phyloP scores from a whole-genome alignment of 2,329 filamentous ascomycete genomes.

The Exophiala phaeomuriformis region DNA sequence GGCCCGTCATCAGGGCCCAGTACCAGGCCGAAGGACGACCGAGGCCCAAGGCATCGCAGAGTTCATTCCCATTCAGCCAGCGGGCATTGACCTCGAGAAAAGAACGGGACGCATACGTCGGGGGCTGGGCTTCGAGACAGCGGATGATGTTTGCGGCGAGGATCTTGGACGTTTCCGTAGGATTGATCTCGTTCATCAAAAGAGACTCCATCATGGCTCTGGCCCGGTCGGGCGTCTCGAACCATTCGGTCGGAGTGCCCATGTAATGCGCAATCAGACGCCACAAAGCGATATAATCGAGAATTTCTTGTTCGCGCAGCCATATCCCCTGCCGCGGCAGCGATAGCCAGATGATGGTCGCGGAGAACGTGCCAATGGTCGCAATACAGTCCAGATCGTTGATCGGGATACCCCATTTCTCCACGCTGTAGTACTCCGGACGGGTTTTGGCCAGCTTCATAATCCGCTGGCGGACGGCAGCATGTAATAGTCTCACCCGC shows the following conservation, averaged over 20 bases:
- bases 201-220: slow-evolving; percentile 61
- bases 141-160: slow-evolving; percentile 70
- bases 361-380: slow-evolving; percentile 64
- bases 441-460: slow-evolving; percentile 49
- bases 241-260: slow-evolving; percentile 58
- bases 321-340: slow-evolving; percentile 67
- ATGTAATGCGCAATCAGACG: slow-evolving; percentile 65
- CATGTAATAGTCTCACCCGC: slow-evolving; percentile 62
- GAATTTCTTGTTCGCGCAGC: slow-evolving; percentile 53
- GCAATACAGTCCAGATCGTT: slow-evolving; percentile 69
- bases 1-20: slow-evolving; percentile 53
- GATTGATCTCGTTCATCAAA: slow-evolving; percentile 58
- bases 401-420: slow-evolving; percentile 57
- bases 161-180: slow-evolving; percentile 54
- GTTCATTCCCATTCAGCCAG: slow-evolving; percentile 61
- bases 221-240: slow-evolving; percentile 49
- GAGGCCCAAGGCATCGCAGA: slow-evolving; percentile 55
- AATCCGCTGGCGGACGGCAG: slow-evolving; percentile 59
- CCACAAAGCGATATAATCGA: slow-evolving; percentile 69
- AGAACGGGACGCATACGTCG: slow-evolving; percentile 56
- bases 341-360: slow-evolving; percentile 59
- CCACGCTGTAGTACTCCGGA: slow-evolving; percentile 56
- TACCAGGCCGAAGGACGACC: slow-evolving; percentile 52
- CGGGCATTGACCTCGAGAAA: slow-evolving; percentile 62
- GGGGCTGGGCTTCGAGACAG: slow-evolving; percentile 58